Evolutionary conservation across 768 basidiomycete genomes (phyloP).

Genomic region (Leccinum pellstonianum): DNA sequence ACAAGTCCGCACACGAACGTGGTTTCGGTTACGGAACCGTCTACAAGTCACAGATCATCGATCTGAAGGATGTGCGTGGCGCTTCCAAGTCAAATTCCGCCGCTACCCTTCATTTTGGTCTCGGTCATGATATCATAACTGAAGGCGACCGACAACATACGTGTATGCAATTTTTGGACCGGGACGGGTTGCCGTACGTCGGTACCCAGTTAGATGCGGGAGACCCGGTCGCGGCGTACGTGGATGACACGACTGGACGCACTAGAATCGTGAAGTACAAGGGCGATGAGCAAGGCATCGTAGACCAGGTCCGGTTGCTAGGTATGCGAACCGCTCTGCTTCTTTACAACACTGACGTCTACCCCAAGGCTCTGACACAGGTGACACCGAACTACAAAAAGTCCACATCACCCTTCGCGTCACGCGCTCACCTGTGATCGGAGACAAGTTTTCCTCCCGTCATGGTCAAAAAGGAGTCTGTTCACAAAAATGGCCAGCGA

Average conservation of each 20-base stretch:
- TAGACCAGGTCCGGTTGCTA: slow-evolving; percentile 89
- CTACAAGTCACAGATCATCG: slow-evolving; percentile 91
- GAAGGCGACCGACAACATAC: slow-evolving; percentile 46
- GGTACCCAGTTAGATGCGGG: slow-evolving; percentile 71
- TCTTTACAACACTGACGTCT: slow-evolving; percentile 1
- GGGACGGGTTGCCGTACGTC: slow-evolving; percentile 81
- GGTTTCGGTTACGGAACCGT: slow-evolving; percentile 97
- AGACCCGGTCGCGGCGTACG: slow-evolving; percentile 81
- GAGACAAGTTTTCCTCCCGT: slow-evolving; percentile 98
- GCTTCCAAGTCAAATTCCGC: slow-evolving; percentile 52
- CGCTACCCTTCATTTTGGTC: slow-evolving; percentile 86
- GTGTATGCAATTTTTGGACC: slow-evolving; percentile 57
- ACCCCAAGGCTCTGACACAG: slow-evolving; percentile 74
- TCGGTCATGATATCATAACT: slow-evolving; percentile 70
- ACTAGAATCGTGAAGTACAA: slow-evolving; percentile 94
- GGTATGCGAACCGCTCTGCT: slow-evolving; percentile 45
- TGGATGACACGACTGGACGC: slow-evolving; percentile 78
- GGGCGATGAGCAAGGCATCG: slow-evolving; percentile 86
- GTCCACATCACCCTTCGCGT: slow-evolving; percentile 92
- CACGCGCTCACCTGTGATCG: slow-evolving; percentile 93
- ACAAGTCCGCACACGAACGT: slow-evolving; percentile 97
- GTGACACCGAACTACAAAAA: slow-evolving; percentile 87
- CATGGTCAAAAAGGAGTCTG: slow-evolving; percentile 99
- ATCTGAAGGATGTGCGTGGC: slow-evolving; percentile 79
- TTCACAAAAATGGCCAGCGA: slow-evolving; percentile 96